phyloP scores from a whole-genome alignment of 2,329 filamentous ascomycete genomes.

The Aureobasidium zeae region DNA sequence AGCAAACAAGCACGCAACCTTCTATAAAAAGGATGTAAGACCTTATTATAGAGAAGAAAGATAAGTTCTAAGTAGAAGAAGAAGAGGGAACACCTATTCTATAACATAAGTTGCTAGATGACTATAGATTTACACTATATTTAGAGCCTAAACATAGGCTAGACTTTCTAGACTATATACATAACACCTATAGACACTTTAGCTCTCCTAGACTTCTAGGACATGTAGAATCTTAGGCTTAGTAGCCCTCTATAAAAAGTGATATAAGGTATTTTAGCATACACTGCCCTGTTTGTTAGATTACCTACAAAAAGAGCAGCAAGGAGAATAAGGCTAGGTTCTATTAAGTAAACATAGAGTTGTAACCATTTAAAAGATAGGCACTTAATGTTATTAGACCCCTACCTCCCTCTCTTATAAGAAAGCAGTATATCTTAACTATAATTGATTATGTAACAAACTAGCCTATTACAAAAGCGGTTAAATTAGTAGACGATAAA shows the following conservation, averaged over 20 bases:
- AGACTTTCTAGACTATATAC: background rate
- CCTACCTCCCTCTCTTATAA: background rate
- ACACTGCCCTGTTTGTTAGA: background rate
- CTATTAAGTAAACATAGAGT: background rate
- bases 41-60: background rate
- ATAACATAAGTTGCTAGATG: background rate
- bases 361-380: background rate
- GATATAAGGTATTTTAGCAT: background rate
- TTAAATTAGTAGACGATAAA: background rate
- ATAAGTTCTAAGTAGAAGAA: background rate
- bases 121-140: background rate
- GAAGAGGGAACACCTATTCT: background rate
- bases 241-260: background rate
- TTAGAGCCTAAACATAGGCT: background rate
- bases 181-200: background rate
- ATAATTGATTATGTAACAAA: background rate
- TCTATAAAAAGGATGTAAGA: background rate
- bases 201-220: background rate
- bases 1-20: background rate
- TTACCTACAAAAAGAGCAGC: background rate
- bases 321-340: background rate
- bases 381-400: background rate
- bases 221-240: background rate
- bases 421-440: background rate
- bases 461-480: background rate